Conservation (phyloP, 257 asterid species). For the Nicotiana benthamiana region DNA sequence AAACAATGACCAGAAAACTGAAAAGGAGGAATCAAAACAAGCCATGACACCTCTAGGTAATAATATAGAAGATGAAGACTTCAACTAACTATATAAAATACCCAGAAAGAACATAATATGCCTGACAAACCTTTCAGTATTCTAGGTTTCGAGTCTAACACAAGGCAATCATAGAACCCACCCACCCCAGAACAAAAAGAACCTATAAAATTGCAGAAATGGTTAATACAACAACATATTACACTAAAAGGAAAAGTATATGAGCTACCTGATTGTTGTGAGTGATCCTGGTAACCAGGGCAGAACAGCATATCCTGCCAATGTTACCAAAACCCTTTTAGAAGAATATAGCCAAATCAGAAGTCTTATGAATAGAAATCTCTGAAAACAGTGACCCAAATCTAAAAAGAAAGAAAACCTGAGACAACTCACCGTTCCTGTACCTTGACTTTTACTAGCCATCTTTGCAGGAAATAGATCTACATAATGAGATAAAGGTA, state of each 20-base stretch:
- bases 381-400: background rate
- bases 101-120: background rate
- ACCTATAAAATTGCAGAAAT: background rate
- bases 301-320: conserved; percentile 61
- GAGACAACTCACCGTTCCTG: conserved; percentile 38
- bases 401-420: background rate
- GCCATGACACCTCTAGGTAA: background rate
- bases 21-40: conserved; percentile 8
- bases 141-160: background rate
- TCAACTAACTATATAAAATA: background rate
- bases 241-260: background rate
- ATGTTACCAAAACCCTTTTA: conserved; percentile 3
- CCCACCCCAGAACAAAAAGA: background rate
- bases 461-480: conserved; percentile 47
- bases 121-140: background rate
- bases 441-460: conserved; percentile 41
- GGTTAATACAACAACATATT: background rate
- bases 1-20: conserved; percentile 89
- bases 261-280: conserved; percentile 58
- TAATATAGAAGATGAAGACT: background rate
- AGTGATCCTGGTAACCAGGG: conserved; percentile 49
- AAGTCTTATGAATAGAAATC: background rate
- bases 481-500: conserved; percentile 17
- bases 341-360: background rate
- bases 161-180: background rate